phyloP scores from a whole-genome alignment of 2,329 filamentous ascomycete species.

The Orbilia quercus region DNA sequence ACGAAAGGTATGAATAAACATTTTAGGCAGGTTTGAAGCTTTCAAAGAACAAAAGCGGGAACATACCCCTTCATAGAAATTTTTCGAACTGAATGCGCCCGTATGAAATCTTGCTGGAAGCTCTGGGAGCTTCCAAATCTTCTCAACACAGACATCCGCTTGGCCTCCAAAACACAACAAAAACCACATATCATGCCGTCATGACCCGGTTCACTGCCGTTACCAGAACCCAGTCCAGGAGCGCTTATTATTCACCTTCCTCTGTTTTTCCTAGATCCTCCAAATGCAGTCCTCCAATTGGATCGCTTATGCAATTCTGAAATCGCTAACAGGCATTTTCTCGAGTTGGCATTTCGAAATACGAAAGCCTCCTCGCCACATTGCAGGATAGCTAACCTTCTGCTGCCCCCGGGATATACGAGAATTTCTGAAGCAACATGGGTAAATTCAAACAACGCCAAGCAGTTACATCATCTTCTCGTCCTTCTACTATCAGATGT shows the following conservation, averaged over 20 bases:
- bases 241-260: background rate
- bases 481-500: too few relatives aligned
- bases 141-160: background rate
- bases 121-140: background rate
- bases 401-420: too few relatives aligned
- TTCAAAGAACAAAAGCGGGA: background rate
- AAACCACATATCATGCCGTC: background rate
- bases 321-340: background rate
- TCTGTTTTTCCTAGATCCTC: background rate
- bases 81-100: conserved; percentile 7
- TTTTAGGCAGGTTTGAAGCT: conserved; percentile 4
- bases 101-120: background rate
- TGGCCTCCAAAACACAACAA: background rate
- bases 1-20: background rate
- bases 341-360: too few relatives aligned
- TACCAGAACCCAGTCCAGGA: too few relatives aligned
- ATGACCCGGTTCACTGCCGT: too few relatives aligned
- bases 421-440: too few relatives aligned
- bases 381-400: background rate
- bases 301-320: background rate
- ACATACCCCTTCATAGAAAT: background rate
- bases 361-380: background rate
- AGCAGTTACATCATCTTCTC: background rate
- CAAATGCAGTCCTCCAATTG: background rate
- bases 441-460: background rate